Evolutionary conservation across 2,329 filamentous ascomycete genomes (phyloP).

Genomic region (Madurella mycetomatis): DNA sequence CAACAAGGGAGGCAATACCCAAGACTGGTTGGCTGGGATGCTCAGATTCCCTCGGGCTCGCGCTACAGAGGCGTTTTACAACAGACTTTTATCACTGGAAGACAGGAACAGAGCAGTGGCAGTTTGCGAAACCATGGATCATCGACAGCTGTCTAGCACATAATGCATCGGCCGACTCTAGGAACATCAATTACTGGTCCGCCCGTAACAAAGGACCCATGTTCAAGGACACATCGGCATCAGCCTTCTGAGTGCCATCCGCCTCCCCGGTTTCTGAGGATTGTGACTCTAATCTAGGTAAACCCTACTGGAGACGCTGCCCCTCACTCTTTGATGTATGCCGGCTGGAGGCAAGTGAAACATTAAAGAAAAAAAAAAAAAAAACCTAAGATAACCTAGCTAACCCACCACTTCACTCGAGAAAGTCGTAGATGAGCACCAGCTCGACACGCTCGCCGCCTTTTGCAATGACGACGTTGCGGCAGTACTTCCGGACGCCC

Average conservation of each 20-base stretch:
- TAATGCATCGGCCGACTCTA: neutral
- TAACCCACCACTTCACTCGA: conserved; percentile 7
- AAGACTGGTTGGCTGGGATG: conserved; percentile 3
- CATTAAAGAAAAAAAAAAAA: too few relatives aligned
- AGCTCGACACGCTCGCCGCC: conserved; percentile 44
- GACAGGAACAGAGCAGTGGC: too few relatives aligned
- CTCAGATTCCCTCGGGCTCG: conserved; percentile 17
- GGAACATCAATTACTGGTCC: neutral
- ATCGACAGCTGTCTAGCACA: neutral
- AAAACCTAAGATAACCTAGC: neutral
- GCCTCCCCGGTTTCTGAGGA: neutral
- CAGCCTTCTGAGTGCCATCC: neutral
- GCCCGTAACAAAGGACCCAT: neutral
- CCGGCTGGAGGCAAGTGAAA: neutral
- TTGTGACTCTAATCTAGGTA: neutral
- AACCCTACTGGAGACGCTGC: neutral
- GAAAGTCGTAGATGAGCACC: conserved; percentile 54
- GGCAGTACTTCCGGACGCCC: conserved; percentile 48
- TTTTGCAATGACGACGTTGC: conserved; percentile 53
- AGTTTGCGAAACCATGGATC: too few relatives aligned
- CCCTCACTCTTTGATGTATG: neutral
- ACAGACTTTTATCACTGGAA: neutral
- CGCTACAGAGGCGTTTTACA: neutral
- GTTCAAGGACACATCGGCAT: neutral
- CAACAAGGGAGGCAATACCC: conserved; percentile 10